Conservation (phyloP, 495 filamentous ascomycete species). For the Neurospora sp. region DNA sequence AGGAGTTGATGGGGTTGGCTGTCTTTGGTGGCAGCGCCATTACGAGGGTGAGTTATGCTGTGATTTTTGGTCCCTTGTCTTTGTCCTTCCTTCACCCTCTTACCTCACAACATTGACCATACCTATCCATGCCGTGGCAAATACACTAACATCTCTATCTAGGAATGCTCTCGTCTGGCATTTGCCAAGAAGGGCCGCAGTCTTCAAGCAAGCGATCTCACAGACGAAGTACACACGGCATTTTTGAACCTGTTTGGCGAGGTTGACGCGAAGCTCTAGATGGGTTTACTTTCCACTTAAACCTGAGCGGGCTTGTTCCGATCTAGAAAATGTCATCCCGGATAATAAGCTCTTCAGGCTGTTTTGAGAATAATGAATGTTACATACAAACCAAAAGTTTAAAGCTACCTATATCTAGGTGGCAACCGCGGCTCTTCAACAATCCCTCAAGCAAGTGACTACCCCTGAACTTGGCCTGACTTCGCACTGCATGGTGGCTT, state of each 20-base stretch:
- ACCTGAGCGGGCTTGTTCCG: not conserved
- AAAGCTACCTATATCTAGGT: not conserved
- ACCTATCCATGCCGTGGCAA: not conserved
- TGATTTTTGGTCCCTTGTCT: no score
- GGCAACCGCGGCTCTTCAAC: not conserved
- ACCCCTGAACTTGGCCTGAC: not conserved
- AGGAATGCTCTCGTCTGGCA: conserved; percentile 79
- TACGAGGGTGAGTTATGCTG: conserved; percentile 49
- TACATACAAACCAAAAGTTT: not conserved
- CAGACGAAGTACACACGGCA: conserved; percentile 74
- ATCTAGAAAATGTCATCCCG: not conserved
- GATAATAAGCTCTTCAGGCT: not conserved
- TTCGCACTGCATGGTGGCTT: not conserved
- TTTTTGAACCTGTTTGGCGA: conserved; percentile 73
- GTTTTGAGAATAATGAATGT: not conserved
- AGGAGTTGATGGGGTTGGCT: conserved; percentile 63
- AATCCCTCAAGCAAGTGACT: not conserved
- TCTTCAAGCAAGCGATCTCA: conserved; percentile 89
- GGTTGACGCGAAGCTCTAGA: conserved; percentile 17
- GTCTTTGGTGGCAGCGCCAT: conserved; percentile 81
- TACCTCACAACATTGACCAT: not conserved
- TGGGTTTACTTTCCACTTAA: not conserved
- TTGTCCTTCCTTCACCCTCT: not conserved
- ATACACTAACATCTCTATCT: conserved; percentile 6
- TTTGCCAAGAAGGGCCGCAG: conserved; percentile 81